Evolutionary conservation across 2,329 filamentous ascomycete genomes (phyloP).

Genomic region (Thielaviopsis ethacetica): DNA sequence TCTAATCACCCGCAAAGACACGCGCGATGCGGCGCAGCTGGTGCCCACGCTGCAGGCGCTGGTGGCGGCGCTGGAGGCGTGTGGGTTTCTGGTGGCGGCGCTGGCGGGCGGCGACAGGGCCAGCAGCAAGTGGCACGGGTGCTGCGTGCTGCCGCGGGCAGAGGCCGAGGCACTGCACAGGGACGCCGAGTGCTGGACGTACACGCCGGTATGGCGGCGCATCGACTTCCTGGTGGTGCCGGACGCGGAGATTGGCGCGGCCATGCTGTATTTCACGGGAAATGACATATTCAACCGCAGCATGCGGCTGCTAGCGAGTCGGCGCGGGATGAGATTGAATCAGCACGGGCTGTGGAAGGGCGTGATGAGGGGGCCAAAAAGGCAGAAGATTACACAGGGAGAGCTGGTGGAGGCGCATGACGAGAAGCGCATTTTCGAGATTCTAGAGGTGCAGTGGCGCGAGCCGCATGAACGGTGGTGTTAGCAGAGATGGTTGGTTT

Average conservation of each 20-base stretch:
- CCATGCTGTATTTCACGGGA: slow-evolving; percentile 87
- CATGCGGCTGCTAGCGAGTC: slow-evolving; percentile 61
- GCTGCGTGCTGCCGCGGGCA: slow-evolving; percentile 47
- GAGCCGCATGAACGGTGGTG: slow-evolving; percentile 63
- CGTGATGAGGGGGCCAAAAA: slow-evolving; percentile 41
- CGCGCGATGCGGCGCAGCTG: slow-evolving; percentile 37
- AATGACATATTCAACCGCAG: slow-evolving; percentile 91
- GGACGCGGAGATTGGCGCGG: slow-evolving; percentile 61
- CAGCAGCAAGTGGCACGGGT: slow-evolving; percentile 79
- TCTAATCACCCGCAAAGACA: slow-evolving; percentile 56
- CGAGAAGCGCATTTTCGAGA: slow-evolving; percentile 67
- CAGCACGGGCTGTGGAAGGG: slow-evolving; percentile 64
- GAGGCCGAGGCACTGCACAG: slow-evolving; percentile 17
- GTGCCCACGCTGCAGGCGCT: slow-evolving; percentile 45
- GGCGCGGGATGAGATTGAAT: slow-evolving; percentile 71
- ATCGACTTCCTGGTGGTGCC: slow-evolving; percentile 79
- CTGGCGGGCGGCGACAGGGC: slow-evolving; percentile 33
- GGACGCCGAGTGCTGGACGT: not conserved
- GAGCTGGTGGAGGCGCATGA: slow-evolving; percentile 55
- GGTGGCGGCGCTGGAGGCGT: slow-evolving; percentile 40
- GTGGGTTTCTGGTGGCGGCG: slow-evolving; percentile 51
- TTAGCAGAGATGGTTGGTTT: slow-evolving; percentile 23
- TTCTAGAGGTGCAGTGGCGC: slow-evolving; percentile 71
- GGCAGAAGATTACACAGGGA: slow-evolving; percentile 49
- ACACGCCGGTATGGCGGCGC: slow-evolving; percentile 46